A percentile compares a stretch with the other conserved stretches of the same genome.
phyloP scores from a whole-genome alignment of 2,329 filamentous ascomycete genomes.

The Diplodia intermedia region DNA sequence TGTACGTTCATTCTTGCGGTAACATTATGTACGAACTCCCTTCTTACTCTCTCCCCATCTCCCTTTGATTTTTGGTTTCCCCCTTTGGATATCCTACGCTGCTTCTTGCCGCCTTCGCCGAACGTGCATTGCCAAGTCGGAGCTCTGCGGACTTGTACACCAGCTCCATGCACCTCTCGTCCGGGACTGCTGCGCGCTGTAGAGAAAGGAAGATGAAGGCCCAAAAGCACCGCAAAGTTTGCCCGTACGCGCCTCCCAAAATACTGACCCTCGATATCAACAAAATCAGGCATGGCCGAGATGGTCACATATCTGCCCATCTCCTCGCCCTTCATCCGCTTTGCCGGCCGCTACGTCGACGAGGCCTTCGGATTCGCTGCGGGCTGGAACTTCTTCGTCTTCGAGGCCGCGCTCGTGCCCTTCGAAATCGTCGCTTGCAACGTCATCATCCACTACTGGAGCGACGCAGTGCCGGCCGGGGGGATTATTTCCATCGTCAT shows the following conservation, averaged over 20 bases:
- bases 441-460: slow-evolving; percentile 79
- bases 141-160: neutral
- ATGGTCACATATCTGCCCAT: slow-evolving; percentile 81
- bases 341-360: slow-evolving; percentile 77
- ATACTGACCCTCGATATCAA: neutral
- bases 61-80: neutral
- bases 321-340: slow-evolving; percentile 78
- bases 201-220: neutral
- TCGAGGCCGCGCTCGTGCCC: slow-evolving; percentile 70
- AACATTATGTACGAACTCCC: slow-evolving; percentile 47
- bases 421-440: slow-evolving; percentile 74
- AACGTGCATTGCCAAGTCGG: neutral
- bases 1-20: slow-evolving; percentile 52
- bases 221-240: neutral
- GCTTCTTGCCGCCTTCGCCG: neutral
- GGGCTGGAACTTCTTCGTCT: slow-evolving; percentile 77
- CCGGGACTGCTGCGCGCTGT: neutral
- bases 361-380: slow-evolving; percentile 76
- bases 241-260: slow-evolving; percentile 36
- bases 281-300: slow-evolving; percentile 65
- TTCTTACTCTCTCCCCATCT: slow-evolving; percentile 22
- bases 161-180: slow-evolving; percentile 38
- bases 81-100: too few relatives aligned
- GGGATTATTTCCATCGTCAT: slow-evolving; percentile 76
- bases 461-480: slow-evolving; percentile 61